Conservation (phyloP, 148 eudicot species). For the Polygonum maritimum region DNA sequence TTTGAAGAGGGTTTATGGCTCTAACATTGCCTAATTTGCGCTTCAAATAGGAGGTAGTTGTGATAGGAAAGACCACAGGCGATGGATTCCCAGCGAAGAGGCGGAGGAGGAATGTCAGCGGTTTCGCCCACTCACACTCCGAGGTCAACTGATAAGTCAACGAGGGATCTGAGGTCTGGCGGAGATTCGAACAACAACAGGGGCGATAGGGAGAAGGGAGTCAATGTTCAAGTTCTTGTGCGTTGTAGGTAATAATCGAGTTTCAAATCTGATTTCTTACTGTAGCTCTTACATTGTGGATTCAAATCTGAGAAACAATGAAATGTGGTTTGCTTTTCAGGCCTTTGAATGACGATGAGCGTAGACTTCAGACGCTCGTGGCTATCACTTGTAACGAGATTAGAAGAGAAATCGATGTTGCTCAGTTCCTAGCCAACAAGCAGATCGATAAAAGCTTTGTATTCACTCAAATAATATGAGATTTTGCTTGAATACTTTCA, state of each 20-base stretch:
- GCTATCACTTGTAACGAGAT: constrained; percentile 80
- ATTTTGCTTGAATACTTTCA: too few relatives aligned
- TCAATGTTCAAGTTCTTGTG: constrained; percentile 85
- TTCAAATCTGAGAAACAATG: not conserved
- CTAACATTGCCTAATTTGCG: not conserved
- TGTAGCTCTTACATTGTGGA: not conserved
- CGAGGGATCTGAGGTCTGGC: constrained; percentile 67
- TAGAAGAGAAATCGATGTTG: constrained; percentile 79
- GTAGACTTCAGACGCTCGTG: constrained; percentile 60
- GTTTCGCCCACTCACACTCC: constrained; percentile 79
- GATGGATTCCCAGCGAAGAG: constrained; percentile 51
- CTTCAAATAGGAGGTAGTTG: not conserved
- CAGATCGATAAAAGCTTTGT: constrained; percentile 88
- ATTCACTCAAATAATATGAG: constrained; percentile 20
- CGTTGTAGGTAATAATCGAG: constrained; percentile 82
- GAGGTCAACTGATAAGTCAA: constrained; percentile 62
- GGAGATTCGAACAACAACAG: constrained; percentile 45
- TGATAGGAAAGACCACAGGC: not conserved
- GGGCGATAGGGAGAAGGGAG: constrained; percentile 82
- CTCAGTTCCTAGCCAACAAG: constrained; percentile 89
- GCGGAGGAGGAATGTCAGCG: constrained; percentile 36
- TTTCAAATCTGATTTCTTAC: constrained; percentile 3
- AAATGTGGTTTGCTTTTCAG: constrained; percentile 24
- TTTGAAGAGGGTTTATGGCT: not conserved
- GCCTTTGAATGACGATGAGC: constrained; percentile 85